Percentiles rank a stretch among this genome's conserved stretches.
Evolutionary conservation across 2,329 filamentous ascomycete genomes (phyloP).

Genomic region (Botrytis pseudocinerea): DNA sequence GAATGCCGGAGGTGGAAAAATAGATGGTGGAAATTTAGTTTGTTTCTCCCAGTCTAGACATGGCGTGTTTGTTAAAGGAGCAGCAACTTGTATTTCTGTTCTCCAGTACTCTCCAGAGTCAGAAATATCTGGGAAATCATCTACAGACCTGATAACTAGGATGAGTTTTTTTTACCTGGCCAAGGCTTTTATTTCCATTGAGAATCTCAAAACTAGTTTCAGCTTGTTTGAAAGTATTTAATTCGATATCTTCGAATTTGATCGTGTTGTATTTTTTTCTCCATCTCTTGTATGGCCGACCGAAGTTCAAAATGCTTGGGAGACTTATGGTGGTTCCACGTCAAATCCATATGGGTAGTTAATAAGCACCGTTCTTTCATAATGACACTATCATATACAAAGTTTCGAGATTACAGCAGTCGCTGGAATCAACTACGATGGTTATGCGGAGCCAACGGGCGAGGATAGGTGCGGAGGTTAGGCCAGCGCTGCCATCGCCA

Average conservation of each 20-base stretch:
- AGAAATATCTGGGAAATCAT: no score
- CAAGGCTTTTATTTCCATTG: no score
- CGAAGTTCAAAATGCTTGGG: background rate
- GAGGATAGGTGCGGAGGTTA: background rate
- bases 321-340: background rate
- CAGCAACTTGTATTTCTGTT: no score
- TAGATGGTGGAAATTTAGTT: no score
- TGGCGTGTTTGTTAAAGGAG: no score
- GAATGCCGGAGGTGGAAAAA: no score
- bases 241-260: background rate
- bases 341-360: background rate
- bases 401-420: background rate
- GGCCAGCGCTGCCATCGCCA: background rate
- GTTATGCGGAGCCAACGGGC: background rate
- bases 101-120: no score
- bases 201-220: background rate
- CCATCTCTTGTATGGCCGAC: background rate
- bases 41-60: no score
- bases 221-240: background rate
- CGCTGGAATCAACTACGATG: background rate
- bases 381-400: background rate
- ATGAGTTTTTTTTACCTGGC: no score
- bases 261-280: background rate
- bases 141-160: no score
- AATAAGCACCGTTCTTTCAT: no score